phyloP scores from a whole-genome alignment of 208 protist species.

The Leptomonas pyrrhocoris region DNA sequence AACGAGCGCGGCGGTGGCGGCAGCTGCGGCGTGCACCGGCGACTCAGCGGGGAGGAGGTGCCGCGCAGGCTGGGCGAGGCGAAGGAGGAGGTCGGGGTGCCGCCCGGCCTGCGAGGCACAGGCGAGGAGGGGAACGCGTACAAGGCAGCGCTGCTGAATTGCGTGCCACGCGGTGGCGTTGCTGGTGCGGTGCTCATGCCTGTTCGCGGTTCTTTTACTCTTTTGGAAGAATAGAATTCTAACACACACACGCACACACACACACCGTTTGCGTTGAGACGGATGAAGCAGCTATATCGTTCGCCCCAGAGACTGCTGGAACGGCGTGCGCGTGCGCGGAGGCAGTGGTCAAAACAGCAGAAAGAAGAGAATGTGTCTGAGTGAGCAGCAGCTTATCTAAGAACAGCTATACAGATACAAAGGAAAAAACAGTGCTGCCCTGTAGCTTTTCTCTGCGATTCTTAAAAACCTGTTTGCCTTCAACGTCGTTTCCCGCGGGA shows the following conservation, averaged over 20 bases:
- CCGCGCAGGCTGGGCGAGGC: slow-evolving; percentile 5
- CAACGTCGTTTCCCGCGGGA: too few species aligned
- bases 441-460: background rate
- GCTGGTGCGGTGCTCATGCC: background rate
- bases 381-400: background rate
- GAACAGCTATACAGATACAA: background rate
- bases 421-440: background rate
- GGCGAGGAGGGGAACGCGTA: slow-evolving; percentile 23
- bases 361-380: too few species aligned
- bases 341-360: too few species aligned
- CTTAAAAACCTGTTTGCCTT: too few species aligned
- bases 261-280: too few species aligned
- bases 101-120: slow-evolving; percentile 13
- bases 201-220: too few species aligned
- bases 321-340: too few species aligned
- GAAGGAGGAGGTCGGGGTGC: slow-evolving; percentile 4
- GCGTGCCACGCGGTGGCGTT: slow-evolving; percentile 20
- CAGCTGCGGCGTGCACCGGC: background rate
- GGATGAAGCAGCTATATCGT: too few species aligned
- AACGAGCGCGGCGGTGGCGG: slow-evolving; percentile 4
- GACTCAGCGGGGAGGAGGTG: background rate
- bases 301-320: too few species aligned
- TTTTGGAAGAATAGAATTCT: too few species aligned
- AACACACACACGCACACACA: too few species aligned
- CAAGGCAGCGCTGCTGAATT: background rate